Evolutionary conservation across 139 green algal species (phyloP).

Genomic region (Picochlorum costavermella): DNA sequence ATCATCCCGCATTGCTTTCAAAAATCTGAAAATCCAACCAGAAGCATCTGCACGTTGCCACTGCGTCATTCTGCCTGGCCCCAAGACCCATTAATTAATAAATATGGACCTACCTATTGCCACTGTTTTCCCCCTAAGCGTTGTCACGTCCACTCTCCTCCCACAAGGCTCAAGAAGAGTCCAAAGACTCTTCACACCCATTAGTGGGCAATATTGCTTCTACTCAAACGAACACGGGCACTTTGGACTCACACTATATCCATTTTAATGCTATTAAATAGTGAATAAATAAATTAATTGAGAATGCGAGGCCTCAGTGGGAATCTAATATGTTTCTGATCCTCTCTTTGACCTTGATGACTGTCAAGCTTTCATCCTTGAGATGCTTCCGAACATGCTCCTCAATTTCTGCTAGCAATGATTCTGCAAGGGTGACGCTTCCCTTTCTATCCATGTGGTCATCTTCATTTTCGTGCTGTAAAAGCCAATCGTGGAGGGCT

Average conservation of each 20-base stretch:
- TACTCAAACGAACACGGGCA: neutral
- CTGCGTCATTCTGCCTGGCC: neutral
- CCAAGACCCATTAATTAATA: constrained; percentile 2
- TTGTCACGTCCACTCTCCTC: constrained; percentile 71
- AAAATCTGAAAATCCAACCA: constrained; percentile 95
- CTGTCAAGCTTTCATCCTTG: neutral
- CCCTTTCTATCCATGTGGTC: neutral
- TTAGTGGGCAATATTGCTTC: constrained; percentile 11
- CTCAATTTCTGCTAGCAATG: neutral
- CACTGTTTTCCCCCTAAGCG: constrained; percentile 70
- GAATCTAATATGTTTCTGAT: no score
- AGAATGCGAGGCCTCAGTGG: no score
- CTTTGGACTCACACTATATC: neutral
- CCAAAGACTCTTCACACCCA: constrained; percentile 80
- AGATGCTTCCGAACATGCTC: no score
- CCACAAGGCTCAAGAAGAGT: constrained; percentile 80
- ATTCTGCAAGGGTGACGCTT: neutral
- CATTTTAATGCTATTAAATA: neutral
- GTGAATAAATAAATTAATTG: neutral
- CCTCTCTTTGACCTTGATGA: no score
- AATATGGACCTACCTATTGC: constrained; percentile 58
- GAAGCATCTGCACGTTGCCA: constrained; percentile 69
- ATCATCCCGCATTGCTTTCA: constrained; percentile 91
- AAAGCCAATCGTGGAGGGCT: neutral
- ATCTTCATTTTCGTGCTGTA: neutral